These are phyloP conservation scores for Taiozyma onychis DNA, from an alignment of 1,139 yeast species.

Conservation along the genomic window DNA sequence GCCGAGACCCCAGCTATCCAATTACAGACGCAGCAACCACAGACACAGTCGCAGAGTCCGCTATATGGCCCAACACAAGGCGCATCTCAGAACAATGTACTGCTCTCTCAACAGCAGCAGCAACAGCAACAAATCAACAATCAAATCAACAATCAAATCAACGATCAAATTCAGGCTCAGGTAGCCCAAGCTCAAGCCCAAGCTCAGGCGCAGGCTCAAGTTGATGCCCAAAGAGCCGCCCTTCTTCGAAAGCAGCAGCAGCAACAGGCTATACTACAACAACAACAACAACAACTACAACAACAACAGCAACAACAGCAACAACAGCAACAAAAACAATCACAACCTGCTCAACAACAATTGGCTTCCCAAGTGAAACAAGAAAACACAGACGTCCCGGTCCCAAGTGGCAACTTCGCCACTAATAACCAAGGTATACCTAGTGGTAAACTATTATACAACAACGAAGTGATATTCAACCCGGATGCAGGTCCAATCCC, in stretches of 20 bases:
- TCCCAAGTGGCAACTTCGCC: constrained; percentile 1
- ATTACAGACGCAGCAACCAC: neutral
- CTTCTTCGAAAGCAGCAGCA: constrained; percentile 1
- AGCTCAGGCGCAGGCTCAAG: neutral
- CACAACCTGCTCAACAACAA: constrained; percentile 8
- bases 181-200: neutral
- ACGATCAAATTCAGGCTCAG: neutral
- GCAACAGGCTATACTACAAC: constrained; percentile 1
- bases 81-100: too few species aligned
- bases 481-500: constrained; percentile 66
- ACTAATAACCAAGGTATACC: constrained; percentile 32
- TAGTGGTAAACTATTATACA: constrained; percentile 48
- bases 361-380: constrained; percentile 2
- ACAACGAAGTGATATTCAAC: constrained; percentile 52
- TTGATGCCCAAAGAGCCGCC: neutral
- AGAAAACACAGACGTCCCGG: neutral
- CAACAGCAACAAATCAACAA: too few species aligned
- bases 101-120: too few species aligned
- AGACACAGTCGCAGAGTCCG: neutral
- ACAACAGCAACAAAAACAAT: constrained; percentile 5
- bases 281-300: constrained; percentile 2
- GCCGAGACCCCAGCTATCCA: neutral
- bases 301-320: constrained; percentile 4
- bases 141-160: too few species aligned
- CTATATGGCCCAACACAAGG: too few species aligned